These are phyloP conservation scores for Gossypium davidsonii DNA, from an alignment of 441 rosid species.

Conservation along the genomic window DNA sequence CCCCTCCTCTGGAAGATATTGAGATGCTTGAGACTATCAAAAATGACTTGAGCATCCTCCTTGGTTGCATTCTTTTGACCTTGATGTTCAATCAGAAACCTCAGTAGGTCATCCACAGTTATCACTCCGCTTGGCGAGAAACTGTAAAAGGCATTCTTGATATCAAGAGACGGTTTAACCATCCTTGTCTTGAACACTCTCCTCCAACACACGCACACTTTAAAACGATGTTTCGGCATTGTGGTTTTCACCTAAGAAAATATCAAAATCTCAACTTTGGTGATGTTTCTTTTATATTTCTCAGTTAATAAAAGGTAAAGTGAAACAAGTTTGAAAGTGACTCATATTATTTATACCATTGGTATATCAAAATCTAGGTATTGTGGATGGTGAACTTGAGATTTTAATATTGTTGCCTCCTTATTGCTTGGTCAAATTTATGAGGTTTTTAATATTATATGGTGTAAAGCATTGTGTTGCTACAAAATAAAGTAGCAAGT, in stretches of 20 bases:
- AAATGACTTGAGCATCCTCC: conserved; percentile 46
- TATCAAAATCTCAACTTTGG: neutral
- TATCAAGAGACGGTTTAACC: conserved; percentile 50
- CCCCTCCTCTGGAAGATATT: conserved; percentile 50
- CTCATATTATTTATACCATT: neutral
- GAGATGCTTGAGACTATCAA: conserved; percentile 54
- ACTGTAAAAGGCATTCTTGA: conserved; percentile 29
- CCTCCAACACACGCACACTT: conserved; percentile 52
- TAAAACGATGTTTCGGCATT: conserved; percentile 27
- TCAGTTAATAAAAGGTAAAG: neutral
- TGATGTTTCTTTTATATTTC: neutral
- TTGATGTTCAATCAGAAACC: conserved; percentile 38
- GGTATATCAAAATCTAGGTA: neutral
- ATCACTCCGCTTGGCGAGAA: conserved; percentile 51
- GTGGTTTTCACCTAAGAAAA: neutral
- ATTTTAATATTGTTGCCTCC: neutral
- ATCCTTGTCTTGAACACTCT: conserved; percentile 47
- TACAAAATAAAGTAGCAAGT: no score
- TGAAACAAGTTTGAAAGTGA: neutral
- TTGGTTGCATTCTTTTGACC: conserved; percentile 35
- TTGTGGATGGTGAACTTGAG: neutral
- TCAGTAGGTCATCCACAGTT: conserved; percentile 36
- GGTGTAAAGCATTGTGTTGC: neutral
- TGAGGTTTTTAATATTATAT: neutral
- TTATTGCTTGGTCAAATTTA: neutral